Evolutionary conservation across 1,284 basidiomycete genomes (phyloP), one percentile per base, ranked within the genome.

Genomic region (Vanrija sp.): DNA sequence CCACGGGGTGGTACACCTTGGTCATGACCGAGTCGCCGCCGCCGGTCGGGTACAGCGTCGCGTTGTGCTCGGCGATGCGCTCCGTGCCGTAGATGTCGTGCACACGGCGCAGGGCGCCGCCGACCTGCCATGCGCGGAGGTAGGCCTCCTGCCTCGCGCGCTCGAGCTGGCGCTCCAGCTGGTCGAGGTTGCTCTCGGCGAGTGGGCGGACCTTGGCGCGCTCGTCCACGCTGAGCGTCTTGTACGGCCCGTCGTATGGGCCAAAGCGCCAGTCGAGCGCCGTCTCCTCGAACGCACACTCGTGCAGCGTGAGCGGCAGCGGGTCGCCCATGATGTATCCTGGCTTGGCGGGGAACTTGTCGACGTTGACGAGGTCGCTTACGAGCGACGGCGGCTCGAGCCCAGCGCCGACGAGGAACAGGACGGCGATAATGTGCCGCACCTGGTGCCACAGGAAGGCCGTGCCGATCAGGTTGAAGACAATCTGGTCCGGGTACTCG

Each of bases 381-480:
- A 98, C 78, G 51, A 96, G 77, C 4, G 78, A 78, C 0, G 90
- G 87, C 1, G 77, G 66, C 71, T 99, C 96, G 38, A 94, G 79
- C 0, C 86, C 82, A 0, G 87, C 76, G 5, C 95, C 95, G 47
- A 98, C 83, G 49, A 97, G 83, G 75, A 98, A 89, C 15, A 98
- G 80, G 45, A 96, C 75, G 2, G 90, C 89, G 83, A 98, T 88
- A 73, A 98, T 97, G 71, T 97, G 91, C 41, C 95, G 83, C 12
- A 98, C 96, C 79, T 98, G 95, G 75, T 99, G 92, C 76, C 96
- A 98, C 41, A 98, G 78, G 72, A 97, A 97, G 0, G 93, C 94
- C 0, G 82, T 87, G 1, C 94, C 94, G 39, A 87, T 78, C 36
- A 98, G 83, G 71, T 98, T 89, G 63, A 98, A 81, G 23, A 94